Evolutionary conservation across 2,329 filamentous ascomycete species (phyloP), one percentile per base, ranked within the genome.

Genomic region (Alternaria longipes): DNA sequence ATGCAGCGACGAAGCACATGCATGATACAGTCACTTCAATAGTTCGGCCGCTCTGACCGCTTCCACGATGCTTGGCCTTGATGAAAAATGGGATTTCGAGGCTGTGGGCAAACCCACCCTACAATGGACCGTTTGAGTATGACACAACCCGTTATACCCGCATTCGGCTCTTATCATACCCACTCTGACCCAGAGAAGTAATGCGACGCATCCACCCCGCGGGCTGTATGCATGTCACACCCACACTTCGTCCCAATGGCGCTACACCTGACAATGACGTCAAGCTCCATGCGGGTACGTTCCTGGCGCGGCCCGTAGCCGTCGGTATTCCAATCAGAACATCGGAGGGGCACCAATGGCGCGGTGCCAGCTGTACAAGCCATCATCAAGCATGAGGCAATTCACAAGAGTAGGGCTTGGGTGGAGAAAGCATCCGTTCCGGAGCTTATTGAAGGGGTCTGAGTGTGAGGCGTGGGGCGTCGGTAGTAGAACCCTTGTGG

Each of bases 331-430:
- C 67, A 68, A 69, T 71, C 64, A 69, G 34, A 60, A 52, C 58
- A 53, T 51, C 61, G 44, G 55, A 28, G 52, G 62, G 54, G 57
- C 64, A 60, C 75, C 75, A 78, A 77, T 77, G 61, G 69, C 63
- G 53, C 64, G 53, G 20, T 74, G 75, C 73, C 74, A 78, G 73
- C 74, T 77, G 74, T 76, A 74, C 74, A 71, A 67, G 64, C 62
- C 69, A 75, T 76, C 70, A 74, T 68, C 61, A 56, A 67, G 72
- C 71, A 74, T 77, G 60, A 62, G 41, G 53, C 60, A 47, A 58
- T 65, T 56, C 56, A 62, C 58, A 56, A 36, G 54, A 49, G 60
- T 52, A 58, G 56, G 65, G 62, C 60, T 66, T 49, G 46, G 46
- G 54, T 62, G 57, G 63, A 56, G 62, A 42, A 38, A 52, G 41